These are phyloP conservation scores for Saccharomycopsis sp. DNA, from an alignment of 805 yeast genomes.

Conservation along the genomic window DNA sequence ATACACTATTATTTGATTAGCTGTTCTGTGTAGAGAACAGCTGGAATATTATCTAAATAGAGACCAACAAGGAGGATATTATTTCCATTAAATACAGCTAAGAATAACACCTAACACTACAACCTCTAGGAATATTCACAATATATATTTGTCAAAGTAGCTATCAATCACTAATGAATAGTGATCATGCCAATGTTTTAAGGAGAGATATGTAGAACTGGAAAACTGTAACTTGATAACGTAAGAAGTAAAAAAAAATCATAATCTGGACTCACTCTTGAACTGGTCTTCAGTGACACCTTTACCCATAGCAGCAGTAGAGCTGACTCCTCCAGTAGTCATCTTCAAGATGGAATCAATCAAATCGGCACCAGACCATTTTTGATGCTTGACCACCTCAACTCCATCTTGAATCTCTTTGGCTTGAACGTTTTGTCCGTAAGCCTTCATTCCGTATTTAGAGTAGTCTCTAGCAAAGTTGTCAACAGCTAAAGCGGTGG, in stretches of 20 bases:
- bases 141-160: no score
- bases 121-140: no score
- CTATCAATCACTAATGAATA: no score
- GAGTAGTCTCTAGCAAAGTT: slow-evolving; percentile 74
- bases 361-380: slow-evolving; percentile 98
- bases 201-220: no score
- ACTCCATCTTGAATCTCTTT: slow-evolving; percentile 84
- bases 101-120: no score
- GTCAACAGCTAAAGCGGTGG: slow-evolving; percentile 88
- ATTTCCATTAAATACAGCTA: no score
- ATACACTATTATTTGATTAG: no score
- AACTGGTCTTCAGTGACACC: slow-evolving; percentile 98
- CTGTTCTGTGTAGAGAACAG: no score
- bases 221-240: no score
- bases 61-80: no score
- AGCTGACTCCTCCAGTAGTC: slow-evolving; percentile 89
- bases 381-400: slow-evolving; percentile 95
- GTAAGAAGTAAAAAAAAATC: not conserved
- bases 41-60: no score
- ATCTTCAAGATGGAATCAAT: slow-evolving; percentile 84
- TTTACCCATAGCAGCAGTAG: slow-evolving; percentile 97
- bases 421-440: slow-evolving; percentile 80
- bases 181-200: no score
- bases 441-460: slow-evolving; percentile 88
- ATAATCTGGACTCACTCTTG: slow-evolving; percentile 33